Base-by-base conservation (phyloP, 306 rosid genomes). In the Rosa multiflora region DNA sequence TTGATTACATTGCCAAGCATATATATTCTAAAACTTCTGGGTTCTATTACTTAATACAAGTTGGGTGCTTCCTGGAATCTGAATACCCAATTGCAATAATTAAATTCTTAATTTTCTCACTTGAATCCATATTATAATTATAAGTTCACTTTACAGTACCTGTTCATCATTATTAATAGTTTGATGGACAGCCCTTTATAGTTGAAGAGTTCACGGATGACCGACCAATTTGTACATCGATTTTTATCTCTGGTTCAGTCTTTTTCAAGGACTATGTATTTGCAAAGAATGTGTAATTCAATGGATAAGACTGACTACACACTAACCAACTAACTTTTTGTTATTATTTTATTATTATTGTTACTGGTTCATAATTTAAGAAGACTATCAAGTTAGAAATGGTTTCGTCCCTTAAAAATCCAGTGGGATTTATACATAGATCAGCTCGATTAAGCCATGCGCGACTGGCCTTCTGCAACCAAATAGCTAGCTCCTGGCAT, bases 11-110 rank as follows among this genome's bases (percentile, higher is more conserved):
- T 11, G 23, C 18, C 61, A 53, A 10, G 20, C 23, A 5, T 53
- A 53, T 18, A 3, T 63, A 63, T 35, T 64, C 12, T 35, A 35
- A 6, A 32, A 0, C 9, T 64, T 64, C 44, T 14, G 70, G 70
- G 48, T 15, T 17, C 26, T 67, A 52, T 79, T 53, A 71, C 81
- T 80, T 78, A 84, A 67, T 1, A 35, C 90, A 80, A 80, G 81
- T 86, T 86, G 93, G 72, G 70, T 48, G 88, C 72, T 81, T 61
- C 52, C 70, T 82, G 49, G 75, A 46, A 73, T 82, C 81, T 82
- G 75, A 82, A 79, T 18, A 67, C 49, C 85, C 67, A 75, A 81
- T 61, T 78, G 79, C 80, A 68, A 79, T 81, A 49, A 6, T 52
- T 18, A 75, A 18, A 71, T 43, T 61, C 74, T 23, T 55, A 62